phyloP scores from a whole-genome alignment of 352 stramenopile species.

The Phytophthora cryptogea region DNA sequence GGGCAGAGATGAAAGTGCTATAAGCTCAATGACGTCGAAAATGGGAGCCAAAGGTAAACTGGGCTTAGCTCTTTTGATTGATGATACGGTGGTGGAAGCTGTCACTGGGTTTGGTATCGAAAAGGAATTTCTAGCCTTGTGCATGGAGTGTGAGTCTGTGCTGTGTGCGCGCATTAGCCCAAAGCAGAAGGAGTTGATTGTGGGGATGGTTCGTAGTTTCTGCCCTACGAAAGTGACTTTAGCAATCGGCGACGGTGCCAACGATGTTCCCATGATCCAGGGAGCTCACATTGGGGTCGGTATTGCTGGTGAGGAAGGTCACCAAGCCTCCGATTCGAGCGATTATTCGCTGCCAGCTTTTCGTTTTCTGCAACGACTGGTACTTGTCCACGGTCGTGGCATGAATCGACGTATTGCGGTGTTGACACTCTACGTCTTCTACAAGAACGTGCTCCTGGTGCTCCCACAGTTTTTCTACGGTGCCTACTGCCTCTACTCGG shows the following conservation, averaged over 20 bases:
- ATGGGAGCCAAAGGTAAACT: background rate
- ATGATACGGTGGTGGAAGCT: constrained; percentile 55
- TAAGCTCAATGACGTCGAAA: constrained; percentile 7
- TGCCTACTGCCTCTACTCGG: constrained; percentile 73
- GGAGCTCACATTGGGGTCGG: constrained; percentile 67
- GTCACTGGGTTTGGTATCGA: constrained; percentile 42
- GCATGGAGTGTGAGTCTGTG: constrained; percentile 90
- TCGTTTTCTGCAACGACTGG: constrained; percentile 78
- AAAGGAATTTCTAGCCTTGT: constrained; percentile 50
- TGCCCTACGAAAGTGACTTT: constrained; percentile 67
- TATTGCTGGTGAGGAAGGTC: constrained; percentile 65
- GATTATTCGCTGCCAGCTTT: constrained; percentile 92
- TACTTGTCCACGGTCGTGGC: constrained; percentile 85
- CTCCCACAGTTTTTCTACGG: constrained; percentile 82
- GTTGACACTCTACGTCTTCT: constrained; percentile 87
- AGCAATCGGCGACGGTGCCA: constrained; percentile 90
- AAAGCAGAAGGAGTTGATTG: constrained; percentile 97
- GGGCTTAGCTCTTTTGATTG: constrained; percentile 50
- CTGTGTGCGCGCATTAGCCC: constrained; percentile 96
- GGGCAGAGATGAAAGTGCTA: background rate
- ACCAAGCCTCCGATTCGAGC: constrained; percentile 88
- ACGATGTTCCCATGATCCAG: constrained; percentile 94
- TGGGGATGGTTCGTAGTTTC: constrained; percentile 88
- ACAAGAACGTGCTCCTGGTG: constrained; percentile 87
- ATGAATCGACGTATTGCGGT: constrained; percentile 73